phyloP scores from a whole-genome alignment of 2,329 filamentous ascomycete species.

The Colletotrichum endophyticum region DNA sequence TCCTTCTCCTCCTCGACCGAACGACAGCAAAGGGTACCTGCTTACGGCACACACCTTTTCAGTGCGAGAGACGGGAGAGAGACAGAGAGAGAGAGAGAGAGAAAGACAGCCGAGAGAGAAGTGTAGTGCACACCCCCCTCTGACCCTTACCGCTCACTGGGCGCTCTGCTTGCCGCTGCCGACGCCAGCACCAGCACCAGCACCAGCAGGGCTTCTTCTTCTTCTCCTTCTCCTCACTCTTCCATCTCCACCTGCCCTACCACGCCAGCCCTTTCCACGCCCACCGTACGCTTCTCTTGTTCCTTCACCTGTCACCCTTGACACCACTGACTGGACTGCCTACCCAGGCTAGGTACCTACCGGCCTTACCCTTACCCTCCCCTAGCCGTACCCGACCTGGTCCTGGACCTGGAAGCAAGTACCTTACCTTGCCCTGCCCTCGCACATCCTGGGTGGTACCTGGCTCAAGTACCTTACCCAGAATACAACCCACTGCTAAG shows the following conservation, averaged over 20 bases:
- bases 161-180: background rate
- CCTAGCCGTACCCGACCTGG: background rate
- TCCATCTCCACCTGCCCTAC: background rate
- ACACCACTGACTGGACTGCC: background rate
- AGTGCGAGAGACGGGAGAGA: background rate
- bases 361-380: background rate
- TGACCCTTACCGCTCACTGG: background rate
- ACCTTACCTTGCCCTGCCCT: background rate
- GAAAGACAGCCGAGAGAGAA: background rate
- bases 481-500: background rate
- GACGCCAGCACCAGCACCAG: background rate
- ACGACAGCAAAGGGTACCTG: background rate
- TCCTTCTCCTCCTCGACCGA: background rate
- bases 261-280: background rate
- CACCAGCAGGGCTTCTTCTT: background rate
- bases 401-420: background rate
- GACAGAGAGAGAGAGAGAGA: background rate
- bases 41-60: background rate
- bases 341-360: background rate
- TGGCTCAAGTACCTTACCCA: conserved; percentile 3
- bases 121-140: background rate
- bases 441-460: background rate
- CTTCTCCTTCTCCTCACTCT: background rate
- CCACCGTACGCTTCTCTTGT: background rate
- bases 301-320: background rate